Percentiles rank a stretch among this genome's conserved stretches.
Conservation (phyloP, 228 moss, liverwort and hornwort species). For the Sphagnum magellanicum region DNA sequence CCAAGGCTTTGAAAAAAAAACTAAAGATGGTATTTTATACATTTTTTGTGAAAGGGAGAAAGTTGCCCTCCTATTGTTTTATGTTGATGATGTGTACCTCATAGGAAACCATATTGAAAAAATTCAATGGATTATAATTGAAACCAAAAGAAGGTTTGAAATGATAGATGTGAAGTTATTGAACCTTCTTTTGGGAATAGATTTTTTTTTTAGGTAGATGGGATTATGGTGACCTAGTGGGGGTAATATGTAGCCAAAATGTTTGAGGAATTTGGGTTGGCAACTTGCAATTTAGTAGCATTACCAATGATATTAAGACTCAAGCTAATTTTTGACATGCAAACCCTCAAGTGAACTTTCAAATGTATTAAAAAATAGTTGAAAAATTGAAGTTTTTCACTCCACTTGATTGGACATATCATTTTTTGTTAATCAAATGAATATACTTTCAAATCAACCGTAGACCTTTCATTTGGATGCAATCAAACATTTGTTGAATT, state of each 20-base stretch:
- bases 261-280: neutral
- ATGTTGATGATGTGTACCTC: neutral
- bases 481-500: no score
- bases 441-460: neutral
- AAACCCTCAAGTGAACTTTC: neutral
- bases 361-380: neutral
- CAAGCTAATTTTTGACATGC: neutral
- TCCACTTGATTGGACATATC: neutral
- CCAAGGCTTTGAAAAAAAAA: neutral
- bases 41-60: neutral
- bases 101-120: neutral
- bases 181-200: neutral
- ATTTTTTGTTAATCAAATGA: neutral
- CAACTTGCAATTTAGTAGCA: neutral
- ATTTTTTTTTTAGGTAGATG: neutral
- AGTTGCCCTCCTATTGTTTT: neutral
- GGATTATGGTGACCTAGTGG: neutral
- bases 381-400: neutral
- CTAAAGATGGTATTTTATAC: neutral
- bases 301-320: neutral
- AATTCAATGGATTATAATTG: neutral
- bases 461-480: neutral
- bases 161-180: neutral
- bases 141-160: neutral
- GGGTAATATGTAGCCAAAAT: neutral